phyloP scores from a whole-genome alignment of 305 asterid species.

The Plantago coronopus region DNA sequence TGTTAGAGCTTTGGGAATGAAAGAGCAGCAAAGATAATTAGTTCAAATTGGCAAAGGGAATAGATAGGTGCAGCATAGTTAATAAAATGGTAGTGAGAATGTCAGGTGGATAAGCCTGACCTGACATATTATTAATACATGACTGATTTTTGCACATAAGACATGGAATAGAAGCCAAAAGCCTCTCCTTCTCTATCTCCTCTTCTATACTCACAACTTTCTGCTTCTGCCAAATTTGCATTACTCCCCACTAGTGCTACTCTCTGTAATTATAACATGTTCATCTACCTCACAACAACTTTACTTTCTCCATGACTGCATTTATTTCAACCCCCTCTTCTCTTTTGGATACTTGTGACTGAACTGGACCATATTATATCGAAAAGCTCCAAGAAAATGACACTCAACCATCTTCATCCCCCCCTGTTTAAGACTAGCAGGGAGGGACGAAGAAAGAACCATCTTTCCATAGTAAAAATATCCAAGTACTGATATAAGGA shows the following conservation, averaged over 20 bases:
- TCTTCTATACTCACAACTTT: slow-evolving; percentile 7
- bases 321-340: slow-evolving; percentile 23
- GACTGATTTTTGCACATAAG: slow-evolving; percentile 12
- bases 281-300: slow-evolving; percentile 15
- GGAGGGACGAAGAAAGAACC: no score
- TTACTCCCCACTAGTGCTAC: neutral
- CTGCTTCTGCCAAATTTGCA: slow-evolving; percentile 6
- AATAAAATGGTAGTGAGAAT: slow-evolving; percentile 31
- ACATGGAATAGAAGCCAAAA: slow-evolving; percentile 39
- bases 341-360: slow-evolving; percentile 12
- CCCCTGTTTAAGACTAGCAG: neutral
- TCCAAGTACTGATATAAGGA: slow-evolving; percentile 4
- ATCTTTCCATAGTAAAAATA: slow-evolving; percentile 5
- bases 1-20: neutral
- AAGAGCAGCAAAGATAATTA: neutral
- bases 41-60: slow-evolving; percentile 12
- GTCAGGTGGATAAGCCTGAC: slow-evolving; percentile 55
- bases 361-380: neutral
- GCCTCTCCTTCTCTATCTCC: neutral
- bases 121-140: slow-evolving; percentile 20
- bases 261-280: neutral
- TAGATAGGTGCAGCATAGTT: slow-evolving; percentile 4
- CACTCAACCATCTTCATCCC: slow-evolving; percentile 20
- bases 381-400: slow-evolving; percentile 23
- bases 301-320: slow-evolving; percentile 14